These are phyloP conservation scores for Schizophyllum commune DNA, from an alignment of 1,284 basidiomycete species.

Conservation along the genomic window DNA sequence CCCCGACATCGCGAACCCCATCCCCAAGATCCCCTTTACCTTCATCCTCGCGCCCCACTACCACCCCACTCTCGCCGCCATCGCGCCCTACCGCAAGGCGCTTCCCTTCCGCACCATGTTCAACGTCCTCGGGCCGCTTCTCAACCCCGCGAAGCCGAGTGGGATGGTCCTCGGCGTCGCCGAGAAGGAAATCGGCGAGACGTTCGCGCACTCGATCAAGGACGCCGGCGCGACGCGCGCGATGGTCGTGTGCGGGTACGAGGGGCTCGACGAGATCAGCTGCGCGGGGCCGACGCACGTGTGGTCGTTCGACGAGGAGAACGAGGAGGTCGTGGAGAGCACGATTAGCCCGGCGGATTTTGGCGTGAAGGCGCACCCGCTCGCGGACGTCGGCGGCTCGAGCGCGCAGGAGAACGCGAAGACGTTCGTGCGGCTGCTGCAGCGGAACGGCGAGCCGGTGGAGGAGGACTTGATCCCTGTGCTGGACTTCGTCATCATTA, in stretches of 20 bases:
- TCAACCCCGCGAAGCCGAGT: slow-evolving; percentile 84
- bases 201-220: slow-evolving; percentile 74
- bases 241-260: slow-evolving; percentile 90
- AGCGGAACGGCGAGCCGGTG: neutral
- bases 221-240: slow-evolving; percentile 73
- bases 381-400: slow-evolving; percentile 65
- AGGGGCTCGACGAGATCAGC: slow-evolving; percentile 92
- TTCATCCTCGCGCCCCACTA: slow-evolving; percentile 95
- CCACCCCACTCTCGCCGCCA: slow-evolving; percentile 79
- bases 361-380: slow-evolving; percentile 64
- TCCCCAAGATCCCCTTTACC: slow-evolving; percentile 70
- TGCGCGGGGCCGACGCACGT: slow-evolving; percentile 86
- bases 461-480: slow-evolving; percentile 45
- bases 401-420: slow-evolving; percentile 69
- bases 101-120: slow-evolving; percentile 97
- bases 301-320: slow-evolving; percentile 52
- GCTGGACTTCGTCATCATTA: slow-evolving; percentile 79
- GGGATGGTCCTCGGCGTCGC: slow-evolving; percentile 92
- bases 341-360: slow-evolving; percentile 58
- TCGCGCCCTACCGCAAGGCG: slow-evolving; percentile 80
- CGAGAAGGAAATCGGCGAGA: slow-evolving; percentile 73
- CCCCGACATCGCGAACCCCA: slow-evolving; percentile 44
- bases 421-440: slow-evolving; percentile 51
- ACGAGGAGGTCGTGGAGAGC: slow-evolving; percentile 34
- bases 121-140: slow-evolving; percentile 91